phyloP scores from a whole-genome alignment of 1,139 yeast species.

The Lizanozyma gosingica region DNA sequence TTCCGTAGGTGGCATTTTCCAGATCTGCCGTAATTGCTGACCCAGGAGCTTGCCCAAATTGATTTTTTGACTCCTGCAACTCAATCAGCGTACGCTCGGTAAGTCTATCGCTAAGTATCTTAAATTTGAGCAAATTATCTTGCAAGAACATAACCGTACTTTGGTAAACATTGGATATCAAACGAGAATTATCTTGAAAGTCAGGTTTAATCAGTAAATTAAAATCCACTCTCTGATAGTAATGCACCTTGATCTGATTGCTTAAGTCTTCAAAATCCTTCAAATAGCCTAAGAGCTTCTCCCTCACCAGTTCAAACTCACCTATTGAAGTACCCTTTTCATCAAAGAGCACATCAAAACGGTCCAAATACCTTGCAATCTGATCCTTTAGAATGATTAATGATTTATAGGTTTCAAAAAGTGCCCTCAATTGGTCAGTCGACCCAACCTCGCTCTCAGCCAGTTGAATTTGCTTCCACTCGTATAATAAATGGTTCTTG shows the following conservation, averaged over 20 bases:
- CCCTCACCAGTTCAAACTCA: slow-evolving; percentile 16
- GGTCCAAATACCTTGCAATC: slow-evolving; percentile 22
- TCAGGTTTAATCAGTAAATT: slow-evolving; percentile 11
- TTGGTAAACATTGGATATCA: slow-evolving; percentile 28
- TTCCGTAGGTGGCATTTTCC: slow-evolving; percentile 1
- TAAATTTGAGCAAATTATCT: slow-evolving; percentile 22
- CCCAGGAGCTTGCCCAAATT: not conserved
- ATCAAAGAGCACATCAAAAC: slow-evolving; percentile 13
- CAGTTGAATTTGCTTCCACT: slow-evolving; percentile 19
- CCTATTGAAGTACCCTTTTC: not conserved
- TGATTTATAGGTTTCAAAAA: slow-evolving; percentile 24
- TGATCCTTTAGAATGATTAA: slow-evolving; percentile 26
- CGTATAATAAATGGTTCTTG: slow-evolving; percentile 50
- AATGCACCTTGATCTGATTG: slow-evolving; percentile 17
- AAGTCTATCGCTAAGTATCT: slow-evolving; percentile 18
- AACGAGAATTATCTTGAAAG: slow-evolving; percentile 10
- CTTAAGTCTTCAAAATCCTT: slow-evolving; percentile 28
- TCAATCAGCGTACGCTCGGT: slow-evolving; percentile 9
- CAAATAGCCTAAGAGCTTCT: slow-evolving; percentile 18
- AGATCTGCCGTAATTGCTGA: not conserved
- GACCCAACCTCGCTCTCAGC: slow-evolving; percentile 31
- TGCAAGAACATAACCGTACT: slow-evolving; percentile 26
- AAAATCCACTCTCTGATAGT: slow-evolving; percentile 11
- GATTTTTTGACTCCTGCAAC: not conserved
- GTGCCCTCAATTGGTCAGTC: slow-evolving; percentile 7